These are phyloP conservation scores for Arthrinium puccinioides DNA, from an alignment of 2,329 filamentous ascomycete genomes.

Conservation along the genomic window DNA sequence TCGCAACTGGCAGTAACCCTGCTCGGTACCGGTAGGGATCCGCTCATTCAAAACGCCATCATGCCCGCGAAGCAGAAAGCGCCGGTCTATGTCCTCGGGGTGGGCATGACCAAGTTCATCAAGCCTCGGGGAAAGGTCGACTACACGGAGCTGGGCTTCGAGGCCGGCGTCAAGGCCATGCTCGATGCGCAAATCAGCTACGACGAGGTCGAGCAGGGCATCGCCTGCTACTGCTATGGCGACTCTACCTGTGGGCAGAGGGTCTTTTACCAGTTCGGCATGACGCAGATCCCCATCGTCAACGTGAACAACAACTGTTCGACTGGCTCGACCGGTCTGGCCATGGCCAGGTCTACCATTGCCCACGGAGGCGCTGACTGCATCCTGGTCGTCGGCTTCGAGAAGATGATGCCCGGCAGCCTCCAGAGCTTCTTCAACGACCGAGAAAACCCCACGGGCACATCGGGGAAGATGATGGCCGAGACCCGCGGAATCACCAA, in stretches of 20 bases:
- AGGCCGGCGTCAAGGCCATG: slow-evolving; percentile 84
- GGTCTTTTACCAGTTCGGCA: slow-evolving; percentile 98
- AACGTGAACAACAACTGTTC: slow-evolving; percentile 99
- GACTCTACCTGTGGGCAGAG: slow-evolving; percentile 92
- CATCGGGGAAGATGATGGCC: slow-evolving; percentile 70
- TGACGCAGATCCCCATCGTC: slow-evolving; percentile 93
- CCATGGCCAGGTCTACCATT: slow-evolving; percentile 76
- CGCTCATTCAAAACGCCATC: no score
- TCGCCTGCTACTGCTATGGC: slow-evolving; percentile 98
- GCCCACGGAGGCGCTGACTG: slow-evolving; percentile 77
- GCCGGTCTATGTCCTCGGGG: slow-evolving; percentile 81
- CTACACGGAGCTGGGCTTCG: slow-evolving; percentile 90
- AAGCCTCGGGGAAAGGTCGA: slow-evolving; percentile 91
- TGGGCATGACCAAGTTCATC: slow-evolving; percentile 99
- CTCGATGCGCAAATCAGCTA: slow-evolving; percentile 85
- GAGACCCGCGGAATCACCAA: slow-evolving; percentile 75
- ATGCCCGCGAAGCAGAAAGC: slow-evolving; percentile 45
- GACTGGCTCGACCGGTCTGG: slow-evolving; percentile 85
- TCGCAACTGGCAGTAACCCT: no score
- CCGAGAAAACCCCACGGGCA: slow-evolving; percentile 70
- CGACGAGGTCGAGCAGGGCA: slow-evolving; percentile 88
- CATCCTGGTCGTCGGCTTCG: slow-evolving; percentile 87
- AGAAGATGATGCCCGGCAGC: slow-evolving; percentile 96
- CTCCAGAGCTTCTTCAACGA: slow-evolving; percentile 81
- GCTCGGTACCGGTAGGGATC: no score